Base-by-base conservation (phyloP, 1,284 basidiomycete genomes). In the Ganoderma meredithae region DNA sequence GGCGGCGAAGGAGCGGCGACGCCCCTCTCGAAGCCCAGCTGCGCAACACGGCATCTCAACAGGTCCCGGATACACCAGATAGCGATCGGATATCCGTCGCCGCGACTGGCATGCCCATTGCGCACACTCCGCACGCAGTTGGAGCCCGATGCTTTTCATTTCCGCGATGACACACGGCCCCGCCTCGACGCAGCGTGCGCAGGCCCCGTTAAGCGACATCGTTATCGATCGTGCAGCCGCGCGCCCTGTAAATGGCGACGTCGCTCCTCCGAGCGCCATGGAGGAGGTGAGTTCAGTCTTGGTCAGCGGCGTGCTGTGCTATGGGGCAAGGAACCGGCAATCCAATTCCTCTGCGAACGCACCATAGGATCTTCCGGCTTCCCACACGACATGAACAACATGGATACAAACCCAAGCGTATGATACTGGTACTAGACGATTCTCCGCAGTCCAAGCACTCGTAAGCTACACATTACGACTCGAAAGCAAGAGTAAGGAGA, bases 281-380 rank as follows among this genome's bases (percentile, higher is more conserved):
- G 52, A 39, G 55, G 55, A 39, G 27, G n/a, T n/a, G 33, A 17
- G 55, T 58, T 58, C 19, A 39, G n/a, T 58, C 55, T 58, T 58
- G 55, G 55, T 58, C 55, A 58, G 55, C 55, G 36, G 31, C 55
- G 9, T 36, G 55, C 55, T 58, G 55, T 58, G 55, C 55, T 36
- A 31, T 25, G 22, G 39, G 39, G 33, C 31, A 22, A 36, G 55
- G 55, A 19, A 58, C 33, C 55, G 33, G 52, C 27, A 15, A 36
- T 39, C 36, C 55, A 39, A 58, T 58, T 58, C 55, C 19, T 9
- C 15, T 33, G 31, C 31, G 33, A 36, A n/a, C 55, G 33, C 36
- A 1, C 47, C 22, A 25, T 22, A 25, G 4, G 47, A 52, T 52
- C 47, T 52, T 17, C 47, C 12, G 12, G 47, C 10, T 25, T 52